Evolutionary conservation across 768 basidiomycete genomes (phyloP), one percentile per base, ranked within the genome.

Genomic region (Lentinula lateritia): DNA sequence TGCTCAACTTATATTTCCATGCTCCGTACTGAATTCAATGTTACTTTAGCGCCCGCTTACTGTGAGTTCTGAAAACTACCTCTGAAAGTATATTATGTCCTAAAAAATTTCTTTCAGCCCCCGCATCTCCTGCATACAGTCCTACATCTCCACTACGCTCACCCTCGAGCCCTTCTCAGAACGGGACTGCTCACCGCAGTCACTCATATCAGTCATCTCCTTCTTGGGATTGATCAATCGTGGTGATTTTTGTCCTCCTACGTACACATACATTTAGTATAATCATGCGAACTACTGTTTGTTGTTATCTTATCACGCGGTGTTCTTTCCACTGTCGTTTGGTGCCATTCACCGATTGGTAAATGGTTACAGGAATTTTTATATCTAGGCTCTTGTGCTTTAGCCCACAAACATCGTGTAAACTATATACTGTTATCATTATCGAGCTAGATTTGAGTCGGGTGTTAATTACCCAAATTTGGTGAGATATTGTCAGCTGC

Each of bases 121-220:
- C 92, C 23, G 88, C 90, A 7, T 93, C 92, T 38, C 92, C 92
- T 35, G 89, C 88, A 16, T 93, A 93, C 73, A 92, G 89, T 65
- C 91, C 91, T 48, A 89, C 90, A 2, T 93, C 90, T 16, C 91
- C 90, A n/a, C 78, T 81, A 50, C 91, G 89, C 89, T 90, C 90
- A 6, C 89, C 90, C 7, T 84, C 88, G 41, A 92, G 89, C 65
- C 90, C 90, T n/a, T 80, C 87, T 5, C 85, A 87, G 61, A 81
- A 82, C 57, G 79, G 80, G 46, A 70, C 73, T 6, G 66, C 58
- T 42, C 42, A 67, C 45, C 74, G 78, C 48, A 74, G 69, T 60
- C 76, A 80, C 66, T 69, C 78, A 16, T 84, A 84, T 69, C 77
- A 78, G 66, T 69, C 76, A 16, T 80, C 75, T 36, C 82, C 82